Evolutionary conservation across 345 rosid genomes (phyloP), one percentile per base, ranked within the genome.

Genomic region (Citrus glauca): DNA sequence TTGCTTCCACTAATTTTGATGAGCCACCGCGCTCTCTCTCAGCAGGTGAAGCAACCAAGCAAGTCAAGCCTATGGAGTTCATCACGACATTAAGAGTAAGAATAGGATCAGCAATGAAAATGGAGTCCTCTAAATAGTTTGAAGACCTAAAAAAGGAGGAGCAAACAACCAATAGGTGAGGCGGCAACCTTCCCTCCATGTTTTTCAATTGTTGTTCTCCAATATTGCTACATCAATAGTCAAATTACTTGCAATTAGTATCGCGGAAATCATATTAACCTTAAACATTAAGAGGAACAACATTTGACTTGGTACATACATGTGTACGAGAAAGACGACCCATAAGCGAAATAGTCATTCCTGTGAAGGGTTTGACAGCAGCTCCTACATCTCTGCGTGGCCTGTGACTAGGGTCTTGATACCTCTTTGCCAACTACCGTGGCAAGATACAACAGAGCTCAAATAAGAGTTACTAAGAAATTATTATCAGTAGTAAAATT

Each of bases 11-110:
- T 57, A 91, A 76, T 81, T 93, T 95, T 25, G 88, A 76, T 0
- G 95, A 86, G 73, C 92, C 91, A 2, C 98, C 92, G 0, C 89
- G 86, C 8, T 90, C 94, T 61, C 94, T 82, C 84, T 92, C 95
- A 6, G 87, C 86, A 0, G 92, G 82, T 0, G 95, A 83, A 37
- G 84, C 90, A 56, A 95, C 94, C 75, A 95, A 76, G 80, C 97
- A 93, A 11, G 82, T 88, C 3, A 84, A 86, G 4, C 97, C 90
- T 90, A 59, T 74, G 55, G 25, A 45, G 8, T 30, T 25, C 4
- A 9, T 28, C 8, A 25, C 6, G 62, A 42, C n/a, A 60, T 6
- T 27, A 19, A 4, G 24, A 22, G 63, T 45, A 19, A 10, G 60
- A 22, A 40, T 28, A 19, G 11, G 60, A 20, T 6, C 40, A 11